These are phyloP conservation scores for Colletotrichum sp. DNA, from an alignment of 2,329 filamentous ascomycete genomes.

Conservation along the genomic window DNA sequence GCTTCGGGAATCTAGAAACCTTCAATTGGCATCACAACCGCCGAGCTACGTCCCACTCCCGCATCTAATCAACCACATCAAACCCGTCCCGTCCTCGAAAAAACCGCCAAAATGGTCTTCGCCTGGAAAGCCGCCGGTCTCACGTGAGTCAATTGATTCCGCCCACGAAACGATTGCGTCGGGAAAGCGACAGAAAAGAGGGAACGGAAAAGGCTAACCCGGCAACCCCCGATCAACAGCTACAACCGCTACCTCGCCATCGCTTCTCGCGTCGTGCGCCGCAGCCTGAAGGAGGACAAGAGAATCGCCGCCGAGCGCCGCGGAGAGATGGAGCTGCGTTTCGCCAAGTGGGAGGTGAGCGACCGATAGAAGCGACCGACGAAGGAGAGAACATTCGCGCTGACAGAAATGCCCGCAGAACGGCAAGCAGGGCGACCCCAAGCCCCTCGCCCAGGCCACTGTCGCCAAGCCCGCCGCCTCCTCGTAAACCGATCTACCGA, in stretches of 20 bases:
- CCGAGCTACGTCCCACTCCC: slow-evolving; percentile 27
- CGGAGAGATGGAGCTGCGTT: slow-evolving; percentile 87
- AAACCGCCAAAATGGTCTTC: slow-evolving; percentile 82
- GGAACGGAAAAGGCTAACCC: slow-evolving; percentile 38
- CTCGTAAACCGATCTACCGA: slow-evolving; percentile 29
- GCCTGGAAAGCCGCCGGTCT: slow-evolving; percentile 98
- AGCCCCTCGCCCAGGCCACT: slow-evolving; percentile 70
- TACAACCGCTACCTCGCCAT: slow-evolving; percentile 99
- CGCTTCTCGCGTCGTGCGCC: slow-evolving; percentile 92
- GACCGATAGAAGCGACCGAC: not conserved
- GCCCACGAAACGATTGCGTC: not conserved
- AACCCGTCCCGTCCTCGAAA: slow-evolving; percentile 3
- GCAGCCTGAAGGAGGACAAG: slow-evolving; percentile 95
- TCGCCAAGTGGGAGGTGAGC: slow-evolving; percentile 94
- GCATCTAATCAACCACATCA: slow-evolving; percentile 34
- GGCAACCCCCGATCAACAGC: slow-evolving; percentile 54
- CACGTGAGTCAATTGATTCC: slow-evolving; percentile 69
- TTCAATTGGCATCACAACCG: slow-evolving; percentile 40
- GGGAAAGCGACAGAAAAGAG: not conserved
- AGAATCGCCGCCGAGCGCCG: slow-evolving; percentile 87
- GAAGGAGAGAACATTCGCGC: not conserved
- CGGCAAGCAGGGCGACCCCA: slow-evolving; percentile 91
- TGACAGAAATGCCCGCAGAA: slow-evolving; percentile 64
- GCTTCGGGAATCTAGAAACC: slow-evolving; percentile 22
- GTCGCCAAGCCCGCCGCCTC: slow-evolving; percentile 42